These are phyloP conservation scores for Gracilaria caudata DNA, from an alignment of 23 red algal genomes.

Conservation along the genomic window DNA sequence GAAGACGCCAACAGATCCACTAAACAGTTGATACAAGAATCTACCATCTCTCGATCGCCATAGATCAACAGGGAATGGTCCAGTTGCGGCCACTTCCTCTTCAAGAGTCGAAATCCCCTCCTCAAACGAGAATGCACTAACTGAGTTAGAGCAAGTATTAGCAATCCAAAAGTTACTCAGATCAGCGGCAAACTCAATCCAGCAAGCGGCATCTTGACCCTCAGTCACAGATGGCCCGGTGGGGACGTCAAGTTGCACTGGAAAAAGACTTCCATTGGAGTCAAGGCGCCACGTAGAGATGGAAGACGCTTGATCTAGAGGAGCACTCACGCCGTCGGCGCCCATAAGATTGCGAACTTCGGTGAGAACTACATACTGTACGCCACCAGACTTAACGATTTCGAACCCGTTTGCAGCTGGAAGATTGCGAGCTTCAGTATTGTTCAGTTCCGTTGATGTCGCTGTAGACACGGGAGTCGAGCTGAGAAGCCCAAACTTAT, in stretches of 20 bases:
- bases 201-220: slow-evolving; percentile 20
- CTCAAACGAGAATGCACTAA: slow-evolving; percentile 33
- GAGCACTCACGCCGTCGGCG: slow-evolving; percentile 1
- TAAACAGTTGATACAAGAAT: slow-evolving; percentile 35
- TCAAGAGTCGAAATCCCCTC: slow-evolving; percentile 4
- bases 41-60: slow-evolving; percentile 31
- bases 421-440: slow-evolving; percentile 37
- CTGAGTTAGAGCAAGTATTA: slow-evolving; percentile 16
- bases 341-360: slow-evolving; percentile 16
- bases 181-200: slow-evolving; percentile 32
- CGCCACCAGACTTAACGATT: neutral
- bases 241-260: slow-evolving; percentile 39
- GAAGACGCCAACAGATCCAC: slow-evolving; percentile 36
- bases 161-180: slow-evolving; percentile 19
- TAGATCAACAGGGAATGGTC: slow-evolving; percentile 26
- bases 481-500: slow-evolving; percentile 18
- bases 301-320: neutral
- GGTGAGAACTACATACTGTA: slow-evolving; percentile 28
- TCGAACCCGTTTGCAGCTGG: slow-evolving; percentile 30
- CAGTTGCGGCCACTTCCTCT: slow-evolving; percentile 26
- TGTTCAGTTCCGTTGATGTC: slow-evolving; percentile 29
- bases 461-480: slow-evolving; percentile 7
- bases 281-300: slow-evolving; percentile 31
- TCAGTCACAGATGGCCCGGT: slow-evolving; percentile 4
- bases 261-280: slow-evolving; percentile 1